Evolutionary conservation across 192 early-diverging fungal species (phyloP).

Genomic region (Coemansia sp.): DNA sequence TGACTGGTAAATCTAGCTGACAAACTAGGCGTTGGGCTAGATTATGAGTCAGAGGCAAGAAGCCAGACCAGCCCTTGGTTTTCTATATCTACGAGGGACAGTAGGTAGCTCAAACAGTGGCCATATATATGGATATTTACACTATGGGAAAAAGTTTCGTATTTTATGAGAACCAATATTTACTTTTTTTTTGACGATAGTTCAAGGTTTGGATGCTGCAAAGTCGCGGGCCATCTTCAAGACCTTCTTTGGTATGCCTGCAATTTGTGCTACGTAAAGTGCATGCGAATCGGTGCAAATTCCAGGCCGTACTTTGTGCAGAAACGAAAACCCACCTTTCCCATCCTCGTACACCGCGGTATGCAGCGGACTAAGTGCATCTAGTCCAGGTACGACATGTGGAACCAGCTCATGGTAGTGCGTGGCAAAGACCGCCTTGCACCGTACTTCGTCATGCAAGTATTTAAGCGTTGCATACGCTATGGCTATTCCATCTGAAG

Average conservation of each 20-base stretch:
- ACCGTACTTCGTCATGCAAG: conserved; percentile 57
- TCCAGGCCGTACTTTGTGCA: conserved; percentile 66
- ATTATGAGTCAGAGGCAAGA: too few relatives aligned
- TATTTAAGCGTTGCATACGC: conserved; percentile 68
- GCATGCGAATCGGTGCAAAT: conserved; percentile 69
- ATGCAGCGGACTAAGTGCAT: conserved; percentile 24
- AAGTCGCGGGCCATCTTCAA: conserved; percentile 36
- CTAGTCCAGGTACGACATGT: conserved; percentile 31
- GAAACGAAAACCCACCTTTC: conserved; percentile 55
- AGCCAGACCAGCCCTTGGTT: too few relatives aligned
- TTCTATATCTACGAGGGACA: too few relatives aligned
- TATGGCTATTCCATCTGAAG: conserved; percentile 68
- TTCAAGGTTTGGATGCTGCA: conserved; percentile 3
- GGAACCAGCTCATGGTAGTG: conserved; percentile 76
- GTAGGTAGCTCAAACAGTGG: too few relatives aligned
- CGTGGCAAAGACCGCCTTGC: conserved; percentile 74
- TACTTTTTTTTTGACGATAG: too few relatives aligned
- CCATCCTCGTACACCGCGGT: conserved; percentile 39
- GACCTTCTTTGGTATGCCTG: conserved; percentile 62
- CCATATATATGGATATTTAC: too few relatives aligned
- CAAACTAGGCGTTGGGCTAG: too few relatives aligned
- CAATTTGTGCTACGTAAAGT: conserved; percentile 68
- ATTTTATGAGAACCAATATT: too few relatives aligned
- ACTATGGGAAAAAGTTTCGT: too few relatives aligned
- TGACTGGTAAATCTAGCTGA: too few relatives aligned